Percentiles rank a stretch among this genome's conserved stretches.
phyloP scores from a whole-genome alignment of 495 filamentous ascomycete species.

The Astrothelium subdiscretum region DNA sequence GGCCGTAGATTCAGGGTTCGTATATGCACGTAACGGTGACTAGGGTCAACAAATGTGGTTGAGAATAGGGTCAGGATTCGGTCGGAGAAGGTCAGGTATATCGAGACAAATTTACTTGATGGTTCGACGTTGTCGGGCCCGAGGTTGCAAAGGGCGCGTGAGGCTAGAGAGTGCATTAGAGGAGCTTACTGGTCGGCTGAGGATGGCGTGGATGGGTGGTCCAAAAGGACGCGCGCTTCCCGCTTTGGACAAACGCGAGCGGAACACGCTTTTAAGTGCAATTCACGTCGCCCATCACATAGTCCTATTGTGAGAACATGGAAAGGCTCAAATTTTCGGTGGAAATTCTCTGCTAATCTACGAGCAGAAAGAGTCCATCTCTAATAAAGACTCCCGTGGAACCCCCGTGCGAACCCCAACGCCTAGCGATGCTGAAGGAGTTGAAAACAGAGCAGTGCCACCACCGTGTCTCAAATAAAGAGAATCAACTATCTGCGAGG shows the following conservation, averaged over 20 bases:
- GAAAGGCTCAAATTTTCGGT: too few species aligned
- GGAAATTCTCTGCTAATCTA: too few species aligned
- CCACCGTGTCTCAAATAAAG: background rate
- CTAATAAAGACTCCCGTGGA: too few species aligned
- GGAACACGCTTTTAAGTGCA: background rate
- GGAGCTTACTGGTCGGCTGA: background rate
- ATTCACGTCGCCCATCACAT: background rate
- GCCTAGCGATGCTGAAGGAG: background rate
- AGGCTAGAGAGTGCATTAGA: background rate
- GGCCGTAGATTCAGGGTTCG: background rate
- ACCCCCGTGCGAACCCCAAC: too few species aligned
- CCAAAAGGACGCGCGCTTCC: conserved; percentile 1
- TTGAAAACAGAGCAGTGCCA: background rate
- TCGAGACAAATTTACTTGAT: background rate
- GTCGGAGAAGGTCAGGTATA: too few species aligned
- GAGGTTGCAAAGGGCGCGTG: background rate
- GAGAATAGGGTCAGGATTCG: background rate
- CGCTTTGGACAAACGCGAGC: background rate
- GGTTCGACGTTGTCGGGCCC: background rate
- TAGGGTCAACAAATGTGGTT: background rate
- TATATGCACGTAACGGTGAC: background rate
- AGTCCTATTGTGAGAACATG: too few species aligned
- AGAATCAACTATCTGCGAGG: conserved; percentile 5
- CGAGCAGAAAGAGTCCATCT: too few species aligned
- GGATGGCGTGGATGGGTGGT: background rate